A percentile compares a stretch with the other conserved stretches of the same genome.
Evolutionary conservation across 805 yeast genomes (phyloP).

Genomic region (Ogataea wickerhamii): DNA sequence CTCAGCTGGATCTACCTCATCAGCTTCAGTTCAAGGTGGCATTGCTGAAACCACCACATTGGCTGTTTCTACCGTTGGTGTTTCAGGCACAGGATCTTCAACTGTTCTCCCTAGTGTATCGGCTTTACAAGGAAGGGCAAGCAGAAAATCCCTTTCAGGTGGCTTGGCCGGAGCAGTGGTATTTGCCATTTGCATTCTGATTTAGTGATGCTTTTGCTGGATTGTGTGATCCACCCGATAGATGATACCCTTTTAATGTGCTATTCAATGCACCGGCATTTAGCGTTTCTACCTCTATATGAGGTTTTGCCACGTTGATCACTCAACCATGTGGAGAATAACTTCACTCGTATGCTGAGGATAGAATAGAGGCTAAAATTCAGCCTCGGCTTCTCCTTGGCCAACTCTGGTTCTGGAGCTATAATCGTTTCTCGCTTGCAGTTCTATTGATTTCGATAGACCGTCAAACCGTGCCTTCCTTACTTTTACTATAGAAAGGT

Average conservation of each 20-base stretch:
- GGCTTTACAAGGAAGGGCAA: not conserved
- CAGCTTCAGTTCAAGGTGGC: not conserved
- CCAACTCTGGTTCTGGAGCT: not conserved
- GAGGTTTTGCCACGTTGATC: not conserved
- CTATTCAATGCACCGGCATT: not conserved
- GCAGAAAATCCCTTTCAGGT: not conserved
- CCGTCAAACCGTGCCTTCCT: not conserved
- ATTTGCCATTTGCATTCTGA: not conserved
- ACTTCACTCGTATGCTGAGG: not conserved
- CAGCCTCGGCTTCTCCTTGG: too few species aligned
- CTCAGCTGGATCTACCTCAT: not conserved
- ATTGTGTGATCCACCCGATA: not conserved
- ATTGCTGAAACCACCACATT: not conserved
- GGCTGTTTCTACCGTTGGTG: not conserved
- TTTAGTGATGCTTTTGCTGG: not conserved
- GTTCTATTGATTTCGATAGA: not conserved
- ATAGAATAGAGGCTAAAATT: too few species aligned
- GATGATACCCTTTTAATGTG: not conserved
- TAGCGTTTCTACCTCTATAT: not conserved
- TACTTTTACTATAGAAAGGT: not conserved
- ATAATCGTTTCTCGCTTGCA: not conserved
- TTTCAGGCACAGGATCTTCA: not conserved
- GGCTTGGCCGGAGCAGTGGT: not conserved
- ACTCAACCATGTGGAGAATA: not conserved
- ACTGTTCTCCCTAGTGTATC: not conserved